phyloP scores from a whole-genome alignment of 495 filamentous ascomycete species.

The Geoglossum glabrum region DNA sequence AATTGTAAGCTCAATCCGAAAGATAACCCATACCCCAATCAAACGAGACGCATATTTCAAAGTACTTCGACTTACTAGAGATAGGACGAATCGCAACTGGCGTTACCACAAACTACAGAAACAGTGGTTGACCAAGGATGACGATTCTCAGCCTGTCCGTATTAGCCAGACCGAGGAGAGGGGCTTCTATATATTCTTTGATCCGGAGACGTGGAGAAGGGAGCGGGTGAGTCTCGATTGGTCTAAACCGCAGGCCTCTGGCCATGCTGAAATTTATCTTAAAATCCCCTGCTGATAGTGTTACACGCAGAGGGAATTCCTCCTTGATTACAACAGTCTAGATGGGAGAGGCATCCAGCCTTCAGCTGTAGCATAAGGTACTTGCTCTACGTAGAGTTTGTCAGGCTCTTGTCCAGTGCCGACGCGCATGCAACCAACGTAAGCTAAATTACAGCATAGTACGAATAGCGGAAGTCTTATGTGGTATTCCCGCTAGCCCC shows the following conservation, averaged over 20 bases:
- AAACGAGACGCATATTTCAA: slow-evolving; percentile 4
- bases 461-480: neutral
- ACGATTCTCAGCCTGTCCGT: slow-evolving; percentile 44
- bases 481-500: neutral
- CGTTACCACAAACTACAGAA: slow-evolving; percentile 76
- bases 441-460: neutral
- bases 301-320: slow-evolving; percentile 47
- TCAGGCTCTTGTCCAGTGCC: neutral
- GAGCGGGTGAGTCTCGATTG: slow-evolving; percentile 41
- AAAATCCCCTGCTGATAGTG: neutral
- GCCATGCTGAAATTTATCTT: neutral
- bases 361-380: neutral
- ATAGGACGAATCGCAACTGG: slow-evolving; percentile 57
- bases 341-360: slow-evolving; percentile 20
- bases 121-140: slow-evolving; percentile 82
- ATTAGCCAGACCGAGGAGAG: slow-evolving; percentile 52
- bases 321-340: slow-evolving; percentile 59
- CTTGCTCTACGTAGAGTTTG: neutral
- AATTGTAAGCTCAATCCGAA: slow-evolving; percentile 35
- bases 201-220: slow-evolving; percentile 65
- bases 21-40: neutral
- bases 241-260: neutral
- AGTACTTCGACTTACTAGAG: slow-evolving; percentile 7
- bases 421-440: neutral
- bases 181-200: slow-evolving; percentile 79